These are phyloP conservation scores for Taphrina wiesneri DNA, from an alignment of 1,139 yeast genomes.

Conservation along the genomic window DNA sequence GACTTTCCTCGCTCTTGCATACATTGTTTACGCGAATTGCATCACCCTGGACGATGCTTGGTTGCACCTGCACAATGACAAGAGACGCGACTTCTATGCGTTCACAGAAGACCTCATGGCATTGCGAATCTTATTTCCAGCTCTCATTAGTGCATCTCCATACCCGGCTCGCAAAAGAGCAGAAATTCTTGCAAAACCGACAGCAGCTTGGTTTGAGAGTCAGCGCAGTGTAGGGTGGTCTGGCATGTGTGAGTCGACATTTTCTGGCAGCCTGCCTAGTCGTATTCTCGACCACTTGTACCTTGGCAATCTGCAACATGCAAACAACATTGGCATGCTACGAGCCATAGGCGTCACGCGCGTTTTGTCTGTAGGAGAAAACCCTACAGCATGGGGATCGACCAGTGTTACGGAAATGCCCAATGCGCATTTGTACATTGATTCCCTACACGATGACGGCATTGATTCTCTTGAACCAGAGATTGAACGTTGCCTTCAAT, in stretches of 20 bases:
- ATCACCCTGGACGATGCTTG: slow-evolving; percentile 54
- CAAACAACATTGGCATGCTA: slow-evolving; percentile 67
- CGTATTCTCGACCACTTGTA: slow-evolving; percentile 79
- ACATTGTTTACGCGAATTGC: slow-evolving; percentile 66
- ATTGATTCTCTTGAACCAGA: slow-evolving; percentile 51
- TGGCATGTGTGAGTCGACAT: not conserved
- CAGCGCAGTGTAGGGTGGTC: slow-evolving; percentile 37
- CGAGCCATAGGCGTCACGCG: slow-evolving; percentile 67
- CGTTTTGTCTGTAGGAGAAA: slow-evolving; percentile 85
- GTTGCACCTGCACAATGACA: slow-evolving; percentile 60
- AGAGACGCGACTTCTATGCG: slow-evolving; percentile 78
- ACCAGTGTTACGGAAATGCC: not conserved
- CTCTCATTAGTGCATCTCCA: slow-evolving; percentile 56
- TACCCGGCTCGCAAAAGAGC: slow-evolving; percentile 30
- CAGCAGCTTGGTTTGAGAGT: slow-evolving; percentile 44
- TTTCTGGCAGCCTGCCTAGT: slow-evolving; percentile 66
- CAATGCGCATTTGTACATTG: slow-evolving; percentile 45
- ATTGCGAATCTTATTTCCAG: slow-evolving; percentile 61
- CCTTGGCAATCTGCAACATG: slow-evolving; percentile 82
- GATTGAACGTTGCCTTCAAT: slow-evolving; percentile 43
- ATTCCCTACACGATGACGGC: slow-evolving; percentile 56
- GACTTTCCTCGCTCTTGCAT: slow-evolving; percentile 69
- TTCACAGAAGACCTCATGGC: slow-evolving; percentile 74
- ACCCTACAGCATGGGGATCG: slow-evolving; percentile 7
- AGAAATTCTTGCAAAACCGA: slow-evolving; percentile 16